Evolutionary conservation across 2,329 filamentous ascomycete genomes (phyloP), one percentile per base, ranked within the genome.

Genomic region (Alternaria infectoria): DNA sequence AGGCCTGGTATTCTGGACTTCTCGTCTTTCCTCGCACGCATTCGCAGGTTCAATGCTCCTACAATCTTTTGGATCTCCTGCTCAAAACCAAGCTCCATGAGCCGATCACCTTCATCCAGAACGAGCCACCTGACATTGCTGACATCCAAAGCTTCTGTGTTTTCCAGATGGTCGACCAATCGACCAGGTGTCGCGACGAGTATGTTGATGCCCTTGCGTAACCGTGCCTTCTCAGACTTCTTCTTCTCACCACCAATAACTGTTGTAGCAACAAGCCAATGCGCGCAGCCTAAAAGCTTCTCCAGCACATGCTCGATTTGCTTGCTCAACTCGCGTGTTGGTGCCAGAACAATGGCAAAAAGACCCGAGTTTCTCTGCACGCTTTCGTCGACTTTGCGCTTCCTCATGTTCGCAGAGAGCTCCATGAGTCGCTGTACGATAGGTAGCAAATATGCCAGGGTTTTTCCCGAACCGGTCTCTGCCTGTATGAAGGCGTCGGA

Each of bases 61-160:
- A 99, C 91, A 68, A 97, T 95, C 64, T 90, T 91, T 75, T 92
- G 91, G 63, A 99, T 88, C 74, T 98, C 95, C 57, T 97, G 90
- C 80, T 98, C 96, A 71, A 99, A 99, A 0, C 96, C 96, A 74
- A 98, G 86, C 76, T 99, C 96, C 95, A 99, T 97, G 77, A 99
- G 84, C n/a, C 96, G 88, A 84, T 99, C 96, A 28, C 96, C 96
- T 81, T 99, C 96, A 73, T 99, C 96, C 6, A 99, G 86, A 3
- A 99, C 90, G 23, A 99, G 83, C 96, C 96, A 99, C 63, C 95
- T 87, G 5, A 97, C 95, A 21, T 91, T 94, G 73, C 91, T 92
- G 44, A 98, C 89, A 68, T 96, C 92, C 56, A 99, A 84, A 0
- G 90, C 93, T 79, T 97, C 89, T 1, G 96, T 99, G 76, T 97